Evolutionary conservation across 2,329 filamentous ascomycete genomes (phyloP).

Genomic region (Aspergillus brunneoviolaceus): DNA sequence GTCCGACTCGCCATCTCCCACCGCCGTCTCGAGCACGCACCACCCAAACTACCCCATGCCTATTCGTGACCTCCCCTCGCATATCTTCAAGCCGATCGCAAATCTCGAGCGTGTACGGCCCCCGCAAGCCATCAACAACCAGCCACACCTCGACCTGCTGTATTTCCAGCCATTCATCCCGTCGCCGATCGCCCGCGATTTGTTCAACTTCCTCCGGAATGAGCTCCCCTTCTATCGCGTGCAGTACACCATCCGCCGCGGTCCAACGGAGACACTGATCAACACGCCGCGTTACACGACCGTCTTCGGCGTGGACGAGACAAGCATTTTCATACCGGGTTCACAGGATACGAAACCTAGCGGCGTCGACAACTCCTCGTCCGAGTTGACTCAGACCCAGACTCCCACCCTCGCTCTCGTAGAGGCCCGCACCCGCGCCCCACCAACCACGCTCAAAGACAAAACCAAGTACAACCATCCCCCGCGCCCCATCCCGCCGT

Average conservation of each 20-base stretch:
- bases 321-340: conserved; percentile 55
- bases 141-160: conserved; percentile 69
- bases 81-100: conserved; percentile 31
- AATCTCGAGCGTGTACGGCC: conserved; percentile 32
- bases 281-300: conserved; percentile 62
- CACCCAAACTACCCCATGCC: conserved; percentile 56
- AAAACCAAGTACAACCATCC: conserved; percentile 56
- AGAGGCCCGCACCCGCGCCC: conserved; percentile 45
- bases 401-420: conserved; percentile 27
- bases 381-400: no score
- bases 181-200: conserved; percentile 51
- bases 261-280: conserved; percentile 62
- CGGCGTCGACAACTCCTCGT: no score
- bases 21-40: conserved; percentile 27
- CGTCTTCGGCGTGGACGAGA: conserved; percentile 63
- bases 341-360: neutral
- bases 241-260: conserved; percentile 69
- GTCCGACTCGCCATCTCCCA: neutral
- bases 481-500: conserved; percentile 70
- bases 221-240: conserved; percentile 75
- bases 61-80: conserved; percentile 49
- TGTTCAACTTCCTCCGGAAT: conserved; percentile 71
- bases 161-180: conserved; percentile 75
- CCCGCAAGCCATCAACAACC: conserved; percentile 62
- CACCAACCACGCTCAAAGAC: conserved; percentile 29